These are phyloP conservation scores for Funneliformis caledonium DNA, from an alignment of 371 early-diverging fungal genomes.

Conservation along the genomic window DNA sequence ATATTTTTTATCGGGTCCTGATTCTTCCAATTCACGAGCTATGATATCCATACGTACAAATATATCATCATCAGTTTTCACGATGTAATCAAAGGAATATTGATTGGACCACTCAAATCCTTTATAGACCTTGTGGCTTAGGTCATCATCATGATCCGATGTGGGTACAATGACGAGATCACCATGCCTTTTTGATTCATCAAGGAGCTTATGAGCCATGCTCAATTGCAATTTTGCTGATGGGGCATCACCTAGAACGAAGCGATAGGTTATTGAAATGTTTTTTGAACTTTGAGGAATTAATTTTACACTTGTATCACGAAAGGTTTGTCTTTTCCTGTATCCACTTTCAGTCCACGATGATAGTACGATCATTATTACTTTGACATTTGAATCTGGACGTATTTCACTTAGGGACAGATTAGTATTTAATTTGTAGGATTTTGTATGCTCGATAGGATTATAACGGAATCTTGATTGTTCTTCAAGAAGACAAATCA, in stretches of 20 bases:
- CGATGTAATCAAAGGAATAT: slow-evolving; percentile 56
- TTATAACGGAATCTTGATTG: slow-evolving; percentile 54
- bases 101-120: slow-evolving; percentile 58
- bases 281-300: slow-evolving; percentile 43
- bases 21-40: slow-evolving; percentile 47
- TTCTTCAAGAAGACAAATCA: slow-evolving; percentile 56
- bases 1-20: slow-evolving; percentile 49
- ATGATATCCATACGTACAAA: slow-evolving; percentile 66
- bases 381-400: slow-evolving; percentile 43
- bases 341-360: slow-evolving; percentile 58
- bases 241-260: slow-evolving; percentile 62
- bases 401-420: slow-evolving; percentile 42
- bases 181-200: slow-evolving; percentile 55
- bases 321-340: slow-evolving; percentile 51
- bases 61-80: slow-evolving; percentile 68
- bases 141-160: slow-evolving; percentile 55
- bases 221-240: slow-evolving; percentile 49
- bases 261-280: slow-evolving; percentile 54
- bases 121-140: slow-evolving; percentile 59
- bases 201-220: slow-evolving; percentile 51
- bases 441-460: slow-evolving; percentile 46
- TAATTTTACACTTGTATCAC: slow-evolving; percentile 54
- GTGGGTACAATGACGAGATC: slow-evolving; percentile 64
- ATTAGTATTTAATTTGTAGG: slow-evolving; percentile 46
- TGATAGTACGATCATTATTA: slow-evolving; percentile 58